phyloP scores from a whole-genome alignment of 2,329 filamentous ascomycete species.

The Coleophoma cylindrospora region DNA sequence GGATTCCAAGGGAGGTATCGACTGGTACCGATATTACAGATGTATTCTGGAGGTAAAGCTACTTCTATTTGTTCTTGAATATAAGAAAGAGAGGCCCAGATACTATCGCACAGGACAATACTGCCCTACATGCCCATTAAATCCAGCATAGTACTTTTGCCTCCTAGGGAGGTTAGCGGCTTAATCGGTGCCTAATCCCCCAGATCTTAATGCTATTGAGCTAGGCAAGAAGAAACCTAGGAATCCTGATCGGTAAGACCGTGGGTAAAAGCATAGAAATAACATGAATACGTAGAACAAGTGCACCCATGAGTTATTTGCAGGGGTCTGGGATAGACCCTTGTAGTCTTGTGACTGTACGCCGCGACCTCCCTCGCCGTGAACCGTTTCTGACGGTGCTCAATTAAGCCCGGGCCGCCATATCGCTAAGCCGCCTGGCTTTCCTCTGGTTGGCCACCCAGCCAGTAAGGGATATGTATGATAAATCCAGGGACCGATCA shows the following conservation, averaged over 20 bases:
- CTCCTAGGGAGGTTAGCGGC: background rate
- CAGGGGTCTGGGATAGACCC: background rate
- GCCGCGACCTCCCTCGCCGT: background rate
- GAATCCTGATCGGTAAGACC: background rate
- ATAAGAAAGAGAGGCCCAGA: background rate
- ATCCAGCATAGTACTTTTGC: background rate
- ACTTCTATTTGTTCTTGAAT: background rate
- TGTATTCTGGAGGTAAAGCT: background rate
- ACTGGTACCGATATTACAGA: background rate
- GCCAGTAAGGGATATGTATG: too few species aligned
- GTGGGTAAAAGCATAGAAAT: background rate
- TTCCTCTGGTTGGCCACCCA: too few species aligned
- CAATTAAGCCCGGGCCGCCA: too few species aligned
- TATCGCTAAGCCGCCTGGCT: too few species aligned
- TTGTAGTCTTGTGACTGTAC: background rate
- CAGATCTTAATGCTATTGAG: background rate
- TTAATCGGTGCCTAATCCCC: background rate
- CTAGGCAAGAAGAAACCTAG: background rate
- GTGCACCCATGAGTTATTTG: background rate
- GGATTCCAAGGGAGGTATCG: background rate
- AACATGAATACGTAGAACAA: background rate
- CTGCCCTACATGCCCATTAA: background rate
- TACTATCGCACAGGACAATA: background rate
- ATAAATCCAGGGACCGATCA: too few species aligned
- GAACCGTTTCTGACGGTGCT: too few species aligned